These are phyloP conservation scores for Russula abietina DNA, from an alignment of 768 basidiomycete genomes.

Conservation along the genomic window DNA sequence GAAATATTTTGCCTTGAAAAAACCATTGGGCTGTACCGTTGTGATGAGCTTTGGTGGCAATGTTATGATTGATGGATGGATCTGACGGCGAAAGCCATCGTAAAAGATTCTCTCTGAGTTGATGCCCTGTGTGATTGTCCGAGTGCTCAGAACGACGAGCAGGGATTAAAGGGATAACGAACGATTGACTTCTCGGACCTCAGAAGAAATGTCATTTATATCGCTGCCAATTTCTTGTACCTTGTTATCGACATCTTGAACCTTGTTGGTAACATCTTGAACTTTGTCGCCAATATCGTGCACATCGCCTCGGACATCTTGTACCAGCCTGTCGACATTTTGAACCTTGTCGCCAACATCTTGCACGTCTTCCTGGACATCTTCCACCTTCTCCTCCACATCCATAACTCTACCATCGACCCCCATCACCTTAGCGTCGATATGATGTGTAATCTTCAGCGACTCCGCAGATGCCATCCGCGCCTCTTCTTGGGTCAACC, in stretches of 20 bases:
- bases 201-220: too few relatives aligned
- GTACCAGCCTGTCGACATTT: too few relatives aligned
- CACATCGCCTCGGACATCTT: too few relatives aligned
- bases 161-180: neutral
- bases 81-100: neutral
- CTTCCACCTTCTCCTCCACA: neutral
- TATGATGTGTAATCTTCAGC: neutral
- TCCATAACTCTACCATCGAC: too few relatives aligned
- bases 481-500: neutral
- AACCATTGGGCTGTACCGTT: neutral
- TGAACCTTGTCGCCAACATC: neutral
- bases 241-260: too few relatives aligned
- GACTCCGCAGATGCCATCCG: neutral
- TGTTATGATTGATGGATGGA: neutral
- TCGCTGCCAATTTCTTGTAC: too few relatives aligned
- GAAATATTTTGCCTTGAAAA: neutral
- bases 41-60: neutral
- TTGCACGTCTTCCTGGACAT: neutral
- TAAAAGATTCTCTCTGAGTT: neutral
- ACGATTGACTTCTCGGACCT: neutral
- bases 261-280: neutral
- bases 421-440: neutral
- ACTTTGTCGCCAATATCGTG: neutral
- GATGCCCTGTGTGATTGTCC: neutral
- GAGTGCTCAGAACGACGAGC: neutral